These are phyloP conservation scores for Eimeria zaria DNA, from an alignment of 169 alveolate species.

Conservation along the genomic window DNA sequence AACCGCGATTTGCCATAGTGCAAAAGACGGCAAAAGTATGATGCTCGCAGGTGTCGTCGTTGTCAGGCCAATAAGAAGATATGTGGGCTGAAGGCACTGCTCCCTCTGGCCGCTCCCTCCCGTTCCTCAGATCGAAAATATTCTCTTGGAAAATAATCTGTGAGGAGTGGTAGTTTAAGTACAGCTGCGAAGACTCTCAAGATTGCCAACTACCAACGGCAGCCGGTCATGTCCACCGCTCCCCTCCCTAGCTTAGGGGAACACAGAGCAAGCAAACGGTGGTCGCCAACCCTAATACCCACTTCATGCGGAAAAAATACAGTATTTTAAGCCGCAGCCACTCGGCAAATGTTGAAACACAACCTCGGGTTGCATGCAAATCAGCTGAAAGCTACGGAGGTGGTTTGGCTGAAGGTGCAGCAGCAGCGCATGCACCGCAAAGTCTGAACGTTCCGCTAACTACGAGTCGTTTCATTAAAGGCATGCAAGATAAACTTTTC, in stretches of 20 bases:
- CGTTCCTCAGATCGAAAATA: not conserved
- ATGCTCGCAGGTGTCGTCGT: not conserved
- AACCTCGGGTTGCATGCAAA: conserved; percentile 21
- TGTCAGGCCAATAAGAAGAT: not conserved
- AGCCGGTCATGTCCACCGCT: conserved; percentile 15
- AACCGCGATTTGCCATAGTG: conserved; percentile 86
- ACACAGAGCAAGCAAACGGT: not conserved
- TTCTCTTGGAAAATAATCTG: not conserved
- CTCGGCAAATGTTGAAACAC: not conserved
- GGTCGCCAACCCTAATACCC: not conserved
- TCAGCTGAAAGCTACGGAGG: conserved; percentile 8
- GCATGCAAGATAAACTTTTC: not conserved
- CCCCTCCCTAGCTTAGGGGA: not conserved
- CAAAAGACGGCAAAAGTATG: not conserved
- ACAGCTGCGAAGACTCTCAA: conserved; percentile 13
- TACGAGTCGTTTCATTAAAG: not conserved
- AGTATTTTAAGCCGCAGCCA: not conserved
- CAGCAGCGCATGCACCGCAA: conserved; percentile 44
- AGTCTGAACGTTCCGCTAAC: not conserved
- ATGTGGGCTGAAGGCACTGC: conserved; percentile 3
- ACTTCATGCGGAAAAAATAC: not conserved
- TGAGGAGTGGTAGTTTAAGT: not conserved
- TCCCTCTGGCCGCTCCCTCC: not conserved
- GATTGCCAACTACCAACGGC: conserved; percentile 4
- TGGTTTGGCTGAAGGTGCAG: conserved; percentile 70